phyloP scores from a whole-genome alignment of 2,329 filamentous ascomycete genomes.

The Aspergillus brunneoviolaceus region DNA sequence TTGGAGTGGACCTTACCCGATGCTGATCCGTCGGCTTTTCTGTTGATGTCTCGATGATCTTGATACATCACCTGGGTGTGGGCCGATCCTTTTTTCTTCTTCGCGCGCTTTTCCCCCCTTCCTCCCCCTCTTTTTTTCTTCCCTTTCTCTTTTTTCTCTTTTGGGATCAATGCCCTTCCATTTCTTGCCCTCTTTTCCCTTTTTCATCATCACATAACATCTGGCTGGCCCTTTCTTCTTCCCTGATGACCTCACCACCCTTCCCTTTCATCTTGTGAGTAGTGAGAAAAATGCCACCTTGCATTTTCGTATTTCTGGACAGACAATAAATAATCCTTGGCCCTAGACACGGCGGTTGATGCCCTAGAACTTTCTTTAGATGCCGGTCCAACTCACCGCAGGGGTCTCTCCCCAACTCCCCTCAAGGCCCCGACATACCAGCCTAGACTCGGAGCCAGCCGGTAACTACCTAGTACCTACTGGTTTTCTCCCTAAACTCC shows the following conservation, averaged over 20 bases:
- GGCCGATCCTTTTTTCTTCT: slow-evolving; percentile 19
- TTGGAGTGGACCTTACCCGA: slow-evolving; percentile 23
- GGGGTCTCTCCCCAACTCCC: not conserved
- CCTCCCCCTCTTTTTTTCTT: slow-evolving; percentile 6
- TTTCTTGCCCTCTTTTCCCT: not conserved
- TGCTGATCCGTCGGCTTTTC: slow-evolving; percentile 27
- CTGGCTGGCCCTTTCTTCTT: not conserved
- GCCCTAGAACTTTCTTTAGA: not conserved
- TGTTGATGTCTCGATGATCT: slow-evolving; percentile 24
- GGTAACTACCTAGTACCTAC: not conserved
- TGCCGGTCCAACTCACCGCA: not conserved
- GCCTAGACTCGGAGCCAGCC: not conserved
- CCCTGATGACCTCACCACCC: not conserved
- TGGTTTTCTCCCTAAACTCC: not conserved
- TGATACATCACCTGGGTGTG: slow-evolving; percentile 28
- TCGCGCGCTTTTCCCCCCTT: not conserved
- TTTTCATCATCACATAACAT: not conserved
- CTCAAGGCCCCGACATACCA: not conserved
- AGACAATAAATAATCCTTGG: not conserved
- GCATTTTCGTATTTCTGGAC: not conserved
- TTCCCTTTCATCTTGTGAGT: not conserved
- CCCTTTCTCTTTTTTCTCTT: slow-evolving; percentile 1
- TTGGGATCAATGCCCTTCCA: not conserved
- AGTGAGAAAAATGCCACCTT: slow-evolving; percentile 1
- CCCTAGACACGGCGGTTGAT: not conserved